Conservation (phyloP, 2,329 filamentous ascomycete genomes). For the Sporothrix pallida region DNA sequence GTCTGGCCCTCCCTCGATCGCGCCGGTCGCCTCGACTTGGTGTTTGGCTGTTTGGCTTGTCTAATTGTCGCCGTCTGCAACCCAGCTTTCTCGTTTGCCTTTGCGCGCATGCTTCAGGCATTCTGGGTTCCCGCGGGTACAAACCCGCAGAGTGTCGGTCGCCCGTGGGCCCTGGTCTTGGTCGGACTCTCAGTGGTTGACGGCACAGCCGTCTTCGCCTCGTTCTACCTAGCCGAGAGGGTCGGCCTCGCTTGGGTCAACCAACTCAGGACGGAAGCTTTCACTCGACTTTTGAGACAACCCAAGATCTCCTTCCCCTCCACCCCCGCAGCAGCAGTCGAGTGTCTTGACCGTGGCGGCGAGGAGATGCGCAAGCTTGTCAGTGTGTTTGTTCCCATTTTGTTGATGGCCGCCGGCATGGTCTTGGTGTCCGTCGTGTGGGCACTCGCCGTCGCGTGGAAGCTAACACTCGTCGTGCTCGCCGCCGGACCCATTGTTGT, state of each 20-base stretch:
- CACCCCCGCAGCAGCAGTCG: slow-evolving; percentile 62
- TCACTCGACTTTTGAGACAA: slow-evolving; percentile 74
- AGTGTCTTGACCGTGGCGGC: slow-evolving; percentile 78
- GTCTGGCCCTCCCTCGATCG: slow-evolving; percentile 70
- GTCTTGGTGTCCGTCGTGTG: slow-evolving; percentile 71
- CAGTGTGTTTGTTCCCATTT: slow-evolving; percentile 74
- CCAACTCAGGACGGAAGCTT: slow-evolving; percentile 68
- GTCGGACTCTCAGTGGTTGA: slow-evolving; percentile 71
- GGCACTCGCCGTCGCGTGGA: slow-evolving; percentile 78
- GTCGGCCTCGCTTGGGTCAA: slow-evolving; percentile 80
- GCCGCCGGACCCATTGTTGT: slow-evolving; percentile 72
- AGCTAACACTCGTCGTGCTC: slow-evolving; percentile 77
- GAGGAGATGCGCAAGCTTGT: slow-evolving; percentile 88
- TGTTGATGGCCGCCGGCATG: slow-evolving; percentile 71
- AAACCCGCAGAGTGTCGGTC: slow-evolving; percentile 55
- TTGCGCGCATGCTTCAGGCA: slow-evolving; percentile 72
- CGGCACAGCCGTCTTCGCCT: slow-evolving; percentile 66
- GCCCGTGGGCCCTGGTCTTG: slow-evolving; percentile 73
- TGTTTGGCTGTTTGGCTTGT: slow-evolving; percentile 66
- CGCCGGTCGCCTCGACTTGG: slow-evolving; percentile 59
- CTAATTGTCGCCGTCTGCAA: slow-evolving; percentile 65
- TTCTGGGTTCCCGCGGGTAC: slow-evolving; percentile 64
- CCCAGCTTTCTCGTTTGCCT: slow-evolving; percentile 76
- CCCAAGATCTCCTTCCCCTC: slow-evolving; percentile 54
- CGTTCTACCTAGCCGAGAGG: slow-evolving; percentile 74